Percentiles rank a stretch among this genome's conserved stretches.
phyloP scores from a whole-genome alignment of 2,329 filamentous ascomycete species.

The Grosmannia clavigera region DNA sequence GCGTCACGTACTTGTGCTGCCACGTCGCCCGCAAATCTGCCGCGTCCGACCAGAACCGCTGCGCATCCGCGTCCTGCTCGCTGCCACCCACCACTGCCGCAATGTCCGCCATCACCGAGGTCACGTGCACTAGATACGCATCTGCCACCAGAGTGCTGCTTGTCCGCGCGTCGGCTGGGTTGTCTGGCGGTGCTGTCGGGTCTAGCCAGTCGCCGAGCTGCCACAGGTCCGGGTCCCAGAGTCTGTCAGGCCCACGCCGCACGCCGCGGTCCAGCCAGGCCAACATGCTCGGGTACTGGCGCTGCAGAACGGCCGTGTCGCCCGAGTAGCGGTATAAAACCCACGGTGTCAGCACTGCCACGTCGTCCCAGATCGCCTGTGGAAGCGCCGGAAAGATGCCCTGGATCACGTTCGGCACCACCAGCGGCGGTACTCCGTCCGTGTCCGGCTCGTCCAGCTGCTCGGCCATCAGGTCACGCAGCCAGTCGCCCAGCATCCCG shows the following conservation, averaged over 20 bases:
- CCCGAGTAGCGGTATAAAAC: slow-evolving; percentile 18
- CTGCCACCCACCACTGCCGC: slow-evolving; percentile 13
- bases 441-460: not conserved
- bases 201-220: slow-evolving; percentile 30
- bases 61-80: slow-evolving; percentile 8
- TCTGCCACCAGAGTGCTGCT: slow-evolving; percentile 23
- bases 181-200: slow-evolving; percentile 22
- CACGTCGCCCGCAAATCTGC: slow-evolving; percentile 14
- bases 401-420: slow-evolving; percentile 11
- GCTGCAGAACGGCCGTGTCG: slow-evolving; percentile 17
- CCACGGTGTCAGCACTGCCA: slow-evolving; percentile 18
- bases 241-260: slow-evolving; percentile 15
- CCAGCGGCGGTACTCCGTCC: slow-evolving; percentile 14
- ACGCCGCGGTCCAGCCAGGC: slow-evolving; percentile 16
- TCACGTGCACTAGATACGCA: slow-evolving; percentile 24
- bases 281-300: slow-evolving; percentile 17
- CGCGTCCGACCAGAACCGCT: slow-evolving; percentile 13
- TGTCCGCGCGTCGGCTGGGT: slow-evolving; percentile 21
- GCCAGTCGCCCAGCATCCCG: slow-evolving; percentile 37
- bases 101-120: slow-evolving; percentile 16
- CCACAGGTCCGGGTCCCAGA: slow-evolving; percentile 21
- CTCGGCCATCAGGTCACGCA: slow-evolving; percentile 28
- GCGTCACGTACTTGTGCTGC: slow-evolving; percentile 16
- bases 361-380: slow-evolving; percentile 18
- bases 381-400: not conserved